Evolutionary conservation across 257 asterid species (phyloP).

Genomic region (Solanum appendiculatum): DNA sequence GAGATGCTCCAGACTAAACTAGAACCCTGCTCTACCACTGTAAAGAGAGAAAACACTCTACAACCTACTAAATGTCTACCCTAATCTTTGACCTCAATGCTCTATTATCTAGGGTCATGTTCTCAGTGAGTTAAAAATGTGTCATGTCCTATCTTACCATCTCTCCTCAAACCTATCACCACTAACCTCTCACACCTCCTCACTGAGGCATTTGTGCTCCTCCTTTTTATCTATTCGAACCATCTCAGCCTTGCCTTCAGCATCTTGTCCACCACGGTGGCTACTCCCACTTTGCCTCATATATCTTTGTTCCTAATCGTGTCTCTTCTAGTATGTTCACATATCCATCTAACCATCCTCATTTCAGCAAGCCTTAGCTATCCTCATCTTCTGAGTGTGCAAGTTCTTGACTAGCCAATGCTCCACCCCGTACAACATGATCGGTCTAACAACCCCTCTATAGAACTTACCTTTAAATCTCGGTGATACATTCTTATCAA

Average conservation of each 20-base stretch:
- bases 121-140: background rate
- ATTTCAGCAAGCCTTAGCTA: background rate
- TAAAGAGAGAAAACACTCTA: background rate
- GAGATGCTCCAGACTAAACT: background rate
- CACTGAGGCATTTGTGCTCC: background rate
- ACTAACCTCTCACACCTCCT: background rate
- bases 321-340: background rate
- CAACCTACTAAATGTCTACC: background rate
- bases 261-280: background rate
- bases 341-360: background rate
- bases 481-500: background rate
- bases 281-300: background rate
- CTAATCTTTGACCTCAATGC: background rate
- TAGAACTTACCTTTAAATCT: background rate
- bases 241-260: background rate
- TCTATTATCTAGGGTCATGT: background rate
- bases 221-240: background rate
- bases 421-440: background rate
- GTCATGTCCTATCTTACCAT: background rate
- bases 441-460: background rate
- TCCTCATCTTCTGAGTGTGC: background rate
- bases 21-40: background rate
- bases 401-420: background rate
- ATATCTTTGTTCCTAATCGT: background rate
- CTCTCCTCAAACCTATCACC: background rate